These are phyloP conservation scores for Deinandra increscens DNA, from an alignment of 129 eudicot species.

Conservation along the genomic window DNA sequence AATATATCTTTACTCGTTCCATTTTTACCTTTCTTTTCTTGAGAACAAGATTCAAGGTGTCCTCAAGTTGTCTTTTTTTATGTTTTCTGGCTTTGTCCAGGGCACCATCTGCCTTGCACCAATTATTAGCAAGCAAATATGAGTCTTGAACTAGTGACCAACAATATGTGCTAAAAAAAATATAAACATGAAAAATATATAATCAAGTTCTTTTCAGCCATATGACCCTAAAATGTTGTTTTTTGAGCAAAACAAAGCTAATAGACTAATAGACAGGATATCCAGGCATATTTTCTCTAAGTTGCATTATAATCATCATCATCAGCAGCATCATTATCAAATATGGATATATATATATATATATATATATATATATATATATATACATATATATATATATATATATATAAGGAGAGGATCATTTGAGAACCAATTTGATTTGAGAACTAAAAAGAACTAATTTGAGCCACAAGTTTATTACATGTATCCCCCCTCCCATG, in stretches of 20 bases:
- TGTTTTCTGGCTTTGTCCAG: constrained; percentile 96
- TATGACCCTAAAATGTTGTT: background rate
- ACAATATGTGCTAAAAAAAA: background rate
- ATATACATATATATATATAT: too few species aligned
- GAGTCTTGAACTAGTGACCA: constrained; percentile 23
- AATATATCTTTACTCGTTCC: background rate
- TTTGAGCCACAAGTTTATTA: too few species aligned
- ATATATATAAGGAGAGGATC: too few species aligned
- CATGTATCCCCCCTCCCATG: too few species aligned
- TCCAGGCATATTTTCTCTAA: background rate
- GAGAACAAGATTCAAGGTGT: constrained; percentile 77
- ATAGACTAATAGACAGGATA: background rate
- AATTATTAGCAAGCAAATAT: constrained; percentile 19
- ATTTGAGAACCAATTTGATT: too few species aligned
- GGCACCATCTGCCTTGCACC: constrained; percentile 97
- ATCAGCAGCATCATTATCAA: background rate
- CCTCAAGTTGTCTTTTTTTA: constrained; percentile 97
- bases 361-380: too few species aligned
- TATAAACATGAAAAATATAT: background rate
- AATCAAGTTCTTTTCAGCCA: background rate
- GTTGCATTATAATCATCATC: background rate
- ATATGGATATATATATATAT: background rate
- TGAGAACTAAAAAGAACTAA: too few species aligned
- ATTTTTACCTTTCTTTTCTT: constrained; percentile 86
- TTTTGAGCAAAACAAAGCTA: background rate